Conservation (phyloP, 2,329 filamentous ascomycete genomes). For the Arthrobotrys entomopaga region DNA sequence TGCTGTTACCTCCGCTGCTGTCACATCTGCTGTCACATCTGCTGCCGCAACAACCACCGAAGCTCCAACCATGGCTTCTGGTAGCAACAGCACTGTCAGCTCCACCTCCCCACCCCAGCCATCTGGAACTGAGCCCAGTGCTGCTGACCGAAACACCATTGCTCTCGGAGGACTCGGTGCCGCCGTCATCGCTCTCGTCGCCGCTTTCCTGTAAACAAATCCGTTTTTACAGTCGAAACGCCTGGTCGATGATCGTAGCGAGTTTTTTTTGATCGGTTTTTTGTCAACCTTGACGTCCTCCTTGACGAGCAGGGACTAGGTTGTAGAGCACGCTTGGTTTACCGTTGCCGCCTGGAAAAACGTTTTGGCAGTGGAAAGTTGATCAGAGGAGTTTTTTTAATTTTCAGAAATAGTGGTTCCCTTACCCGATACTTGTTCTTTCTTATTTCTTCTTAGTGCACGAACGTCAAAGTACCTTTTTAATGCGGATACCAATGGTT, state of each 20-base stretch:
- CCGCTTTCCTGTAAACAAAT: constrained; percentile 46
- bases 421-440: neutral
- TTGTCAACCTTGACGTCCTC: constrained; percentile 17
- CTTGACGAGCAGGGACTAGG: constrained; percentile 10
- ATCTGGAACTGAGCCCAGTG: constrained; percentile 29
- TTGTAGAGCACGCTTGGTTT: constrained; percentile 51
- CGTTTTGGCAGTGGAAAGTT: neutral
- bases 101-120: constrained; percentile 25
- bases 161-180: constrained; percentile 50
- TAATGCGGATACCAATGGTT: neutral
- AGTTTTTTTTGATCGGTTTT: constrained; percentile 15
- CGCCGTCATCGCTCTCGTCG: constrained; percentile 47
- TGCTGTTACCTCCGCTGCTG: constrained; percentile 1
- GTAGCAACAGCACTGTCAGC: constrained; percentile 14
- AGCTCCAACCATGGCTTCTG: constrained; percentile 13
- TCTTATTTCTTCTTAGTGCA: neutral
- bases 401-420: neutral
- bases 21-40: constrained; percentile 5
- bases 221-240: constrained; percentile 19
- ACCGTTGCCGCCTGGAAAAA: neutral
- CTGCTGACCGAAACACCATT: constrained; percentile 42
- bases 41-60: constrained; percentile 7
- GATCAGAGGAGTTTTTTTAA: too few relatives aligned
- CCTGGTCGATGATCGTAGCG: constrained; percentile 34
- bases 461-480: neutral